Evolutionary conservation across 331 rosid species (phyloP).

Genomic region (Saraca asoca): DNA sequence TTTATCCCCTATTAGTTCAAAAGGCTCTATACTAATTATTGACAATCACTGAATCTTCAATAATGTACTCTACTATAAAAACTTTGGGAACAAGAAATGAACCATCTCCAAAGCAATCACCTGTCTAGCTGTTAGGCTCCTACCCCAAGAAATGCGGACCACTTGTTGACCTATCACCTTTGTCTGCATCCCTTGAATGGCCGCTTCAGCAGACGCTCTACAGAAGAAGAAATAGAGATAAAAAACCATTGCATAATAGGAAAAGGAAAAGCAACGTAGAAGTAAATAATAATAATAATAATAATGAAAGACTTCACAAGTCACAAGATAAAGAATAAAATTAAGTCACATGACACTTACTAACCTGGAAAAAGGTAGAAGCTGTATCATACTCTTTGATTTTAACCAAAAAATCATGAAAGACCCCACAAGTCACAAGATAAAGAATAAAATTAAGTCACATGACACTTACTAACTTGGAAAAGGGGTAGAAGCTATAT

Average conservation of each 20-base stretch:
- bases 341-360: conserved; percentile 29
- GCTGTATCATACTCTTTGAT: conserved; percentile 16
- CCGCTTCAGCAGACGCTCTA: conserved; percentile 92
- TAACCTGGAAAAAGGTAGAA: conserved; percentile 16
- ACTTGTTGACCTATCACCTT: conserved; percentile 86
- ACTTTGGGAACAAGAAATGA: conserved; percentile 6
- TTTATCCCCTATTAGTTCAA: no score
- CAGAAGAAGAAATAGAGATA: conserved; percentile 32
- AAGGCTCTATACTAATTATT: no score
- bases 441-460: conserved; percentile 16
- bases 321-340: conserved; percentile 29
- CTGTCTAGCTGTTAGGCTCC: conserved; percentile 84
- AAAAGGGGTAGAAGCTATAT: conserved; percentile 17
- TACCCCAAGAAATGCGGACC: conserved; percentile 84
- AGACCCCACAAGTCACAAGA: conserved; percentile 26
- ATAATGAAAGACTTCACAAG: conserved; percentile 17
- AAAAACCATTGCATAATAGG: not conserved
- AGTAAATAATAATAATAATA: no score
- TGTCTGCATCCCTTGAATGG: conserved; percentile 92
- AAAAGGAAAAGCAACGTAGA: not conserved
- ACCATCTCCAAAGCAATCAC: conserved; percentile 44
- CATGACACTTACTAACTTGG: conserved; percentile 32
- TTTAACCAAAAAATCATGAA: conserved; percentile 11
- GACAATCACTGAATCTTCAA: no score
- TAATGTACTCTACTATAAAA: no score